Base-by-base conservation (phyloP, 202 grass and related monocot genomes). In the Elaeis oleifera region DNA sequence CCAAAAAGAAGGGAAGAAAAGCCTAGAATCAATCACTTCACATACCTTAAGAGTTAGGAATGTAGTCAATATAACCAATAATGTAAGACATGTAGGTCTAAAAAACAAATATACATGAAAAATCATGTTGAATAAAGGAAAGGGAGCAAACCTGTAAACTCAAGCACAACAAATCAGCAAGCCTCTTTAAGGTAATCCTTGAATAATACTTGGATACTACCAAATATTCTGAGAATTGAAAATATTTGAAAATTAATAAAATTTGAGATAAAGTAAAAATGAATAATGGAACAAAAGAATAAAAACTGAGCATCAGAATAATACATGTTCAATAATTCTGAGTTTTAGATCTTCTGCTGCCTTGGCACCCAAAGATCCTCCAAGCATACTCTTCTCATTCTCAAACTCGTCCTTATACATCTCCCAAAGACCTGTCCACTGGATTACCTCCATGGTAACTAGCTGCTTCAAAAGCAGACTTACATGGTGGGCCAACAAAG, bases 171-270 rank as follows among this genome's bases (percentile, higher is more conserved):
- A 97, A 83, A 49, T 89, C 88, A 0, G 92, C 79, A 68, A 97
- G 58, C 50, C 92, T 83, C 69, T 92, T 91, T 26, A 97, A 65
- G 22, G 77, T 86, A 63, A 97, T 97, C 79, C 92, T 91, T 29
- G 92, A 92, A 80, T 97, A 92, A 21, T 92, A 97, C 55, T 92
- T 97, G 0, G 92, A 91, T n/a, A 97, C 92, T 18, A 97, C 92
- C 84, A 97, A 89, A 97, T 97, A 61, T 97, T 97, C 92, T 97
- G 79, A 74, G 27, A 29, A 4, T 29, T 71, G 18, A 7, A 63
- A 61, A 5, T 21, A 0, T 50, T n/a, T 63, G 21, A 78, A 49
- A 84, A 23, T 52, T 13, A 31, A 50, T 51, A 74, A 29, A 2
- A 44, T 44, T 44, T 44, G 8, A 44, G 11, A 44, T 44, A 3